Evolutionary conservation across 768 basidiomycete species (phyloP).

Genomic region (Sutorius australiensis): DNA sequence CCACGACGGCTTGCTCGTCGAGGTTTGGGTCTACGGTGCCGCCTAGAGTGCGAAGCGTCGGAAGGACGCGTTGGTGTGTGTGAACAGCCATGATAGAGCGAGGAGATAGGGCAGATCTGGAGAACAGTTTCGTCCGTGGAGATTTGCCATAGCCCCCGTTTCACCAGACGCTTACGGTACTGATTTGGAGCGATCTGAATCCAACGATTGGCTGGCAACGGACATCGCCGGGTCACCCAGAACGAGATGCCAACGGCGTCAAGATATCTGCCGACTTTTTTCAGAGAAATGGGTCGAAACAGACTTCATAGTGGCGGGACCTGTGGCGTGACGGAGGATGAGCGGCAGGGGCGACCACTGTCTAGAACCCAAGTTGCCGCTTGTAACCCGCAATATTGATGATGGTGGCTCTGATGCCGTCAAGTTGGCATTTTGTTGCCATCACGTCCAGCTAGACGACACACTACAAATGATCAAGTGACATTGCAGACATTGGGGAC

Average conservation of each 20-base stretch:
- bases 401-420: no score
- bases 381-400: no score
- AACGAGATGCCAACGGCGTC: no score
- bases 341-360: no score
- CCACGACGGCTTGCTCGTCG: neutral
- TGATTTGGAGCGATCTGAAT: no score
- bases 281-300: neutral
- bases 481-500: neutral
- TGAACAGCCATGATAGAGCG: constrained; percentile 5
- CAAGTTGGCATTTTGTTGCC: no score
- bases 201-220: neutral
- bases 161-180: neutral
- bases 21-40: neutral
- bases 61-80: no score
- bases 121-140: neutral
- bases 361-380: no score
- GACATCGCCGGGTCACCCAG: no score
- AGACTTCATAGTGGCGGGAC: neutral
- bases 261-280: neutral
- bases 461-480: neutral
- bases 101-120: neutral
- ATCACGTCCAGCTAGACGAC: no score
- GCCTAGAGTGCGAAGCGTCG: neutral
- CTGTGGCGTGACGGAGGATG: neutral
- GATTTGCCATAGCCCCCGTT: neutral